Evolutionary conservation across 129 eudicot genomes (phyloP), one percentile per base, ranked within the genome.

Genomic region (Sambucus nigra): DNA sequence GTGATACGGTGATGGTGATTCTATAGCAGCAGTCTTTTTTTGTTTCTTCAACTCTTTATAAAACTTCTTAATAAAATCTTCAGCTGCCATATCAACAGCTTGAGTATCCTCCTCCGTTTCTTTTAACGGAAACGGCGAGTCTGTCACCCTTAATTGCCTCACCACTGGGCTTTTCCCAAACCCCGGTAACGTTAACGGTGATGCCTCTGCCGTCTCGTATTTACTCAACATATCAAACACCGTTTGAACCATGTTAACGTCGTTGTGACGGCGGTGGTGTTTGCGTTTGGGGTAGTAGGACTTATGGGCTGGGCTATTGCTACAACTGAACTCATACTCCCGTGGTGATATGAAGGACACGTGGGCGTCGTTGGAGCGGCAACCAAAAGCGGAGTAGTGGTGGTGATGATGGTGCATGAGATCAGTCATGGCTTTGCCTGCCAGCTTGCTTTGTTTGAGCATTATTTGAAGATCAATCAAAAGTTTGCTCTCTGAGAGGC

Each of bases 171-270:
- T 70, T 41, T 40, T 29, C 41, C 73, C 73, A 19, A 75, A 59
- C 59, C 63, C 73, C 2, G 62, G 67, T 2, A 57, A 56, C 2
- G 38, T 35, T 21, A 6, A 44, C 16, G 71, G 76, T 1, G 76
- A 64, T 1, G 66, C 39, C 12, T 26, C 39, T 25, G 42, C 71
- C 1, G 53, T 35, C 13, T 35, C 42, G 13, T 35, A 15, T 7
- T 35, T 68, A 0, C 50, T 64, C 47, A 73, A 23, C 64, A 69
- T 58, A 46, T 68, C 71, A 53, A 68, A 67, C 13, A 65, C 74
- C n/a, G 61, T 61, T 51, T 47, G 25, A 11, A 65, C 57, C 7
- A 66, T 18, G 28, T 66, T 71, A 32, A 61, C 16, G 15, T 56
- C 70, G 25, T 25, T 13, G n/a, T 14, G 28, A 16, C 42, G 47